These are phyloP conservation scores for Coriaria nepalensis DNA, from an alignment of 306 rosid genomes.

Conservation along the genomic window DNA sequence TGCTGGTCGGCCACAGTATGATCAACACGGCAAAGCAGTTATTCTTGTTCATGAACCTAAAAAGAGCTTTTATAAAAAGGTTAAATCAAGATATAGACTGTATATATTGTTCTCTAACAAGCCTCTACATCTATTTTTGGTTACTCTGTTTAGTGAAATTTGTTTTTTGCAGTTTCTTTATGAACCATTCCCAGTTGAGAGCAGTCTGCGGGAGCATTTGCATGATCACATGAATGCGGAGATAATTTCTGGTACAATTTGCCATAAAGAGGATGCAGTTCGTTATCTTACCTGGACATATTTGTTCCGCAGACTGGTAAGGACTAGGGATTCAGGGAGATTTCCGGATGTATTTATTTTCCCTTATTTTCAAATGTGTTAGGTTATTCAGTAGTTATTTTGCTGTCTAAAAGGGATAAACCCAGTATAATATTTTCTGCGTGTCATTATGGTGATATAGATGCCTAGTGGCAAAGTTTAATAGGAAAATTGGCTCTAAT, in stretches of 20 bases:
- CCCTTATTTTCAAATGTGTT: not conserved
- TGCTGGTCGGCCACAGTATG: conserved; percentile 97
- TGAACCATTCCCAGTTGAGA: conserved; percentile 97
- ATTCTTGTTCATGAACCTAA: conserved; percentile 99
- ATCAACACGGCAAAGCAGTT: conserved; percentile 97
- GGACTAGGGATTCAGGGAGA: not conserved
- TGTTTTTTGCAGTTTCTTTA: conserved; percentile 65
- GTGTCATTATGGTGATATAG: too few relatives aligned
- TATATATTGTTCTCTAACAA: not conserved
- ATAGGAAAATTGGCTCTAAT: too few relatives aligned
- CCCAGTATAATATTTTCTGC: too few relatives aligned
- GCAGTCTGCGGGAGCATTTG: conserved; percentile 81
- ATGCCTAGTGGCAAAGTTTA: too few relatives aligned
- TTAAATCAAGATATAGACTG: conserved; percentile 8
- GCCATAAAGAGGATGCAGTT: conserved; percentile 88
- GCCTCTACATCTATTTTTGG: not conserved
- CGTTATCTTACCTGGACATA: conserved; percentile 98
- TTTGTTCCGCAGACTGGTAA: conserved; percentile 88
- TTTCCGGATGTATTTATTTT: not conserved
- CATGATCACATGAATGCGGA: conserved; percentile 86
- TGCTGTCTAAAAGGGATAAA: too few relatives aligned
- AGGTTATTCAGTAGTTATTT: too few relatives aligned
- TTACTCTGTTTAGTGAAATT: not conserved
- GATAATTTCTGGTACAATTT: conserved; percentile 89
- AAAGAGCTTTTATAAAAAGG: conserved; percentile 97